phyloP scores from a whole-genome alignment of 2,329 filamentous ascomycete genomes.

The Trichoderma endophyticum region DNA sequence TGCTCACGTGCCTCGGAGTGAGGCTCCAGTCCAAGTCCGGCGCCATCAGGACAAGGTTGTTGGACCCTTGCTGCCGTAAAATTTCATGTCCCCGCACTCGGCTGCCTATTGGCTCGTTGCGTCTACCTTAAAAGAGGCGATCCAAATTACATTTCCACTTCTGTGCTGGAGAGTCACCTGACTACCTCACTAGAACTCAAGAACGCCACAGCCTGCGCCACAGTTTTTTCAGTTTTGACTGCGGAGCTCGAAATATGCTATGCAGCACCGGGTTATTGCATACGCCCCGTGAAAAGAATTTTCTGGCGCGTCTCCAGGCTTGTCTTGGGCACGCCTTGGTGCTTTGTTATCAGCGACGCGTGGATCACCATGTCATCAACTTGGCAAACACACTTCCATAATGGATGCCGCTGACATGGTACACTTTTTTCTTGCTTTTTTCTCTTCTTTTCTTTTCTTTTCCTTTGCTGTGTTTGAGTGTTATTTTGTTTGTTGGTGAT shows the following conservation, averaged over 20 bases:
- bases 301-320: slow-evolving; percentile 1
- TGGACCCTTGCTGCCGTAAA: background rate
- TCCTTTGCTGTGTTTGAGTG: background rate
- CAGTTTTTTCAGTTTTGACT: background rate
- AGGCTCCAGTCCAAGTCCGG: background rate
- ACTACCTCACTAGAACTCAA: background rate
- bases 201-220: background rate
- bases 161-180: background rate
- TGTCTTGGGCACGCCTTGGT: slow-evolving; percentile 4
- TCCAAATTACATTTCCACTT: background rate
- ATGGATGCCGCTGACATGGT: background rate
- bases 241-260: background rate
- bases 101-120: background rate
- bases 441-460: background rate
- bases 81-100: background rate
- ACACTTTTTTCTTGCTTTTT: background rate
- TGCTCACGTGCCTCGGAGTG: slow-evolving; percentile 5
- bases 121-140: background rate
- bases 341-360: slow-evolving; percentile 13
- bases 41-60: background rate
- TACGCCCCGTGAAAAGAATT: background rate
- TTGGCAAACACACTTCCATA: background rate
- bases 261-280: background rate
- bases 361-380: slow-evolving; percentile 9
- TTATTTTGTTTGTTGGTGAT: background rate